Evolutionary conservation across 2,329 filamentous ascomycete species (phyloP).

Genomic region (Paraconiothyrium sp.): DNA sequence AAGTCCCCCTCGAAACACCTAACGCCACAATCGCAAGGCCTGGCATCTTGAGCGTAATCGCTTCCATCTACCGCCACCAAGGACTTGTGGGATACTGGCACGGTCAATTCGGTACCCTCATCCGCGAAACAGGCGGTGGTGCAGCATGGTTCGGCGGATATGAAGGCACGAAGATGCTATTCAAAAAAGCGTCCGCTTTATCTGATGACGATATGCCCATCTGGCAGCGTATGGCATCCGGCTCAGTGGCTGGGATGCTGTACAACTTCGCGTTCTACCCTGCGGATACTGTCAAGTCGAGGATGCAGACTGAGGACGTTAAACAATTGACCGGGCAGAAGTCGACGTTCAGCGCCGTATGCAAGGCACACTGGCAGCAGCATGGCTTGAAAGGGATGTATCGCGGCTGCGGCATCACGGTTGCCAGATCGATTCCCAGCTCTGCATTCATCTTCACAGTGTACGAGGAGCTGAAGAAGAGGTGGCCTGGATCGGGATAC

Average conservation of each 20-base stretch:
- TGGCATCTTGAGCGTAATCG: constrained; percentile 75
- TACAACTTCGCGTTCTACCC: constrained; percentile 99
- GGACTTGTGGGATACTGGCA: constrained; percentile 92
- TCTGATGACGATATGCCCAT: constrained; percentile 71
- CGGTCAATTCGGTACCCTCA: constrained; percentile 90
- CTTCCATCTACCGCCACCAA: constrained; percentile 81
- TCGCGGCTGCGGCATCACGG: constrained; percentile 93
- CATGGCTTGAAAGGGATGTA: constrained; percentile 88
- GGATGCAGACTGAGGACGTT: constrained; percentile 90
- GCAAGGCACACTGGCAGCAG: constrained; percentile 78
- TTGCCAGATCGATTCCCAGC: constrained; percentile 85
- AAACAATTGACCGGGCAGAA: constrained; percentile 62
- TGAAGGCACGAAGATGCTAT: constrained; percentile 69
- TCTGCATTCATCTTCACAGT: constrained; percentile 99
- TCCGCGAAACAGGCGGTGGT: constrained; percentile 91
- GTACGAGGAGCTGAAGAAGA: constrained; percentile 81
- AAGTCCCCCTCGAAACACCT: constrained; percentile 68
- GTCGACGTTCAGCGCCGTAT: constrained; percentile 77
- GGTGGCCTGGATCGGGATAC: constrained; percentile 38
- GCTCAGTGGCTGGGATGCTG: constrained; percentile 86
- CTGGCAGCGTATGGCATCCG: constrained; percentile 87
- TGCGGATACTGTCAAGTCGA: constrained; percentile 95
- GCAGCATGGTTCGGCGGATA: constrained; percentile 86
- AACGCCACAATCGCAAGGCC: constrained; percentile 60
- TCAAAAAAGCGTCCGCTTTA: constrained; percentile 63